Percentiles rank a stretch among this genome's conserved stretches.
These are phyloP conservation scores for Colletotrichum trifolii DNA, from an alignment of 2,329 filamentous ascomycete genomes.

Conservation along the genomic window DNA sequence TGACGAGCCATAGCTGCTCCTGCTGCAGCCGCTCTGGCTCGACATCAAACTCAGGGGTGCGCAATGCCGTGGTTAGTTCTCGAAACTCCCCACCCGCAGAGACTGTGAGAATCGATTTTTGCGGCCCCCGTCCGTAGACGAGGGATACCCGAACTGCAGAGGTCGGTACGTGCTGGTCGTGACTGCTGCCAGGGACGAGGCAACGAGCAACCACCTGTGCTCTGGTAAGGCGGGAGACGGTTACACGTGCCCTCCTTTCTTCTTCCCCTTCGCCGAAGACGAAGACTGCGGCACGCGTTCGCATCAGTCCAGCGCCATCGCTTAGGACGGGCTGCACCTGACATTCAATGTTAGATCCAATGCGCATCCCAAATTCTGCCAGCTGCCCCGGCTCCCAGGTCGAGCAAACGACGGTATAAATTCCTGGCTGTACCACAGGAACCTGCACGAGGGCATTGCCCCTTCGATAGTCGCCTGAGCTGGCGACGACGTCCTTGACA, in stretches of 20 bases:
- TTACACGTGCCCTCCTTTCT: constrained; percentile 53
- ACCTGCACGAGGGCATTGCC: constrained; percentile 79
- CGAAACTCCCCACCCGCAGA: constrained; percentile 81
- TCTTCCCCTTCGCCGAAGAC: constrained; percentile 57
- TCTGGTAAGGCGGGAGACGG: constrained; percentile 64
- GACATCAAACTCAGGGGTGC: constrained; percentile 80
- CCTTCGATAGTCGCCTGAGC: constrained; percentile 89
- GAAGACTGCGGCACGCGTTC: constrained; percentile 68
- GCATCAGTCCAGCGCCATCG: constrained; percentile 80
- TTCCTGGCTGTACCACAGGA: constrained; percentile 71
- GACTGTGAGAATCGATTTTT: constrained; percentile 71
- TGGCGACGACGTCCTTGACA: constrained; percentile 80
- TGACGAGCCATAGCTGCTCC: constrained; percentile 79
- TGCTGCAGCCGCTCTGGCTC: constrained; percentile 67
- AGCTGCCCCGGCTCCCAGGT: constrained; percentile 87
- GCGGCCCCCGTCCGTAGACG: constrained; percentile 77
- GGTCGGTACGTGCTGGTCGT: constrained; percentile 42
- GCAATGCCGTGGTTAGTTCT: constrained; percentile 73
- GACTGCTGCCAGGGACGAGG: constrained; percentile 13
- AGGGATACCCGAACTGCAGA: constrained; percentile 74
- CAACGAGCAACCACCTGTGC: constrained; percentile 64
- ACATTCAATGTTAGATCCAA: constrained; percentile 73
- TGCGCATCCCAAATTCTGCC: constrained; percentile 78
- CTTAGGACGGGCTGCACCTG: constrained; percentile 70
- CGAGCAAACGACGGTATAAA: constrained; percentile 89